Conservation (phyloP, 2,329 filamentous ascomycete genomes). For the Penicillium sclerotigenum region DNA sequence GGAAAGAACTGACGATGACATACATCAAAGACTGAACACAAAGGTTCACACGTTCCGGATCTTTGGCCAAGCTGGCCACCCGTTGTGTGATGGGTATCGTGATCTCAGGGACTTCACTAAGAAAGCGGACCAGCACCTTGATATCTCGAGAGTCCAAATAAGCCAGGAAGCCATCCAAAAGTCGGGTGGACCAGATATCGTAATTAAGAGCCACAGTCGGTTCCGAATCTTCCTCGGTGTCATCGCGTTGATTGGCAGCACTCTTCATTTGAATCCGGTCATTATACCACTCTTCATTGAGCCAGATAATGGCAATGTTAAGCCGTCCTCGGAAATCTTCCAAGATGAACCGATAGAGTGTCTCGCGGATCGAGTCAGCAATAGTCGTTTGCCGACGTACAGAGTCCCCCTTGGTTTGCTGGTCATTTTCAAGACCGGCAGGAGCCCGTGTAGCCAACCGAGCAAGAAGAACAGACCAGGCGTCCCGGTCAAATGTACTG, state of each 20-base stretch:
- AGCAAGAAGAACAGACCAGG: conserved; percentile 85
- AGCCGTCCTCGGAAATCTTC: conserved; percentile 89
- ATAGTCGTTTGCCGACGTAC: conserved; percentile 35
- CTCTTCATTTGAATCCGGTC: conserved; percentile 60
- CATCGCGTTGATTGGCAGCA: conserved; percentile 43
- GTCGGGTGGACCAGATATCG: conserved; percentile 70
- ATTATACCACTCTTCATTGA: conserved; percentile 98
- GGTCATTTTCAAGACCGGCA: conserved; percentile 60
- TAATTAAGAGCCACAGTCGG: conserved; percentile 58
- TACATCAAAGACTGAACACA: conserved; percentile 58
- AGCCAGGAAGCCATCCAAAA: conserved; percentile 85
- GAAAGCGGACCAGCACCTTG: conserved; percentile 81
- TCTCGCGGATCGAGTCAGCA: conserved; percentile 70
- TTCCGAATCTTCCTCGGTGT: conserved; percentile 45
- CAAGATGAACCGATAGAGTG: conserved; percentile 79
- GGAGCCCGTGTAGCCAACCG: conserved; percentile 78
- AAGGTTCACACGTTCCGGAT: conserved; percentile 61
- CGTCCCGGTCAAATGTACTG: conserved; percentile 78
- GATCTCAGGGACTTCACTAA: conserved; percentile 85
- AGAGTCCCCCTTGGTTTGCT: conserved; percentile 29
- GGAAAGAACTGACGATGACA: conserved; percentile 20
- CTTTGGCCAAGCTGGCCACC: conserved; percentile 62
- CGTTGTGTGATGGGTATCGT: conserved; percentile 68
- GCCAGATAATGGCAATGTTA: conserved; percentile 86
- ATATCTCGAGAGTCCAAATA: conserved; percentile 84